These are phyloP conservation scores for Galeopsis tetrahit DNA, from an alignment of 257 asterid species.

Conservation along the genomic window DNA sequence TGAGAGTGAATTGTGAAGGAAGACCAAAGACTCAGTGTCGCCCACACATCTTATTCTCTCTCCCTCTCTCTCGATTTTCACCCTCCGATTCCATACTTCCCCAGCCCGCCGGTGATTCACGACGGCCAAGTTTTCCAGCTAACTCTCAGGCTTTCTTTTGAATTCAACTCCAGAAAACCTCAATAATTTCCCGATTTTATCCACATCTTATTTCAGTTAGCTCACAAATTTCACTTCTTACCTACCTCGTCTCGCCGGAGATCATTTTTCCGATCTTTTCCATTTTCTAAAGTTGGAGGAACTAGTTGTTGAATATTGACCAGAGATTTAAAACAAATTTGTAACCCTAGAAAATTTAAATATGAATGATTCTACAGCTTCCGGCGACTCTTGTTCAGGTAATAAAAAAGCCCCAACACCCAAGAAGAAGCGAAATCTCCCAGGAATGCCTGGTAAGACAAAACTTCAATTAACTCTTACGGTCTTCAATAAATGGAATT, in stretches of 20 bases:
- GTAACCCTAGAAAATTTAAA: neutral
- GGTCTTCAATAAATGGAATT: slow-evolving; percentile 9
- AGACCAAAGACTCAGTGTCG: slow-evolving; percentile 37
- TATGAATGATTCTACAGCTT: slow-evolving; percentile 54
- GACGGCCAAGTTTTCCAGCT: slow-evolving; percentile 14
- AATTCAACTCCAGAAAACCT: slow-evolving; percentile 6
- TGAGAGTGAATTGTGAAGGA: slow-evolving; percentile 34
- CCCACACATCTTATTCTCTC: slow-evolving; percentile 20
- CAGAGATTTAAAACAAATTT: slow-evolving; percentile 14
- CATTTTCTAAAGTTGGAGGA: slow-evolving; percentile 8
- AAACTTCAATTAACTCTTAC: neutral
- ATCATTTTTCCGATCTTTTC: neutral
- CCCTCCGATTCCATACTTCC: slow-evolving; percentile 33
- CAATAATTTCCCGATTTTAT: slow-evolving; percentile 26
- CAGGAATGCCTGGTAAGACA: slow-evolving; percentile 89
- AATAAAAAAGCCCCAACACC: slow-evolving; percentile 41
- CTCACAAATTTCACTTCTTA: slow-evolving; percentile 3
- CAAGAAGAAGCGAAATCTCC: slow-evolving; percentile 84
- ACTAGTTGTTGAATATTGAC: slow-evolving; percentile 27
- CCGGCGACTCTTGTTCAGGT: slow-evolving; percentile 60
- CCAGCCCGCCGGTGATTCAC: slow-evolving; percentile 27
- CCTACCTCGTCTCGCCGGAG: slow-evolving; percentile 15
- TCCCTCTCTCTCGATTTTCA: slow-evolving; percentile 12
- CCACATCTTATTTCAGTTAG: slow-evolving; percentile 28
- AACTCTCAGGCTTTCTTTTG: neutral